A percentile compares a stretch with the other conserved stretches of the same genome.
Evolutionary conservation across 176 grass and related monocot species (phyloP).

Genomic region (Cymbopogon citratus): DNA sequence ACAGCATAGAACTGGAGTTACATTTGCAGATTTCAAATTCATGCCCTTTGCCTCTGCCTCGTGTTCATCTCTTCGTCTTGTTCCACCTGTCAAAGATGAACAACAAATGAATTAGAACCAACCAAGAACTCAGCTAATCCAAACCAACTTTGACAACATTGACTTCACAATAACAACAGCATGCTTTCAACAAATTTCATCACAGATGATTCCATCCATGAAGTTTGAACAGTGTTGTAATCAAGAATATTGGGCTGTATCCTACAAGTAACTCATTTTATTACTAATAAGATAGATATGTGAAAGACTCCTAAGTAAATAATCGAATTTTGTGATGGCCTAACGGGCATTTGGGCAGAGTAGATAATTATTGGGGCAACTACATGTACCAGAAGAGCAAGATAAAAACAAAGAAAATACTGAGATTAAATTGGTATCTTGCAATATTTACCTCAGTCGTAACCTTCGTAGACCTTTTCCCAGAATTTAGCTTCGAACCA

Average conservation of each 20-base stretch:
- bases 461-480: no score
- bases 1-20: neutral
- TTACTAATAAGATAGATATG: neutral
- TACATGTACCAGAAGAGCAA: neutral
- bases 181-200: neutral
- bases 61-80: slow-evolving; percentile 25
- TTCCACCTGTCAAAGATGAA: slow-evolving; percentile 25
- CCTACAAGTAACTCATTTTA: neutral
- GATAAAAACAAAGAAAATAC: no score
- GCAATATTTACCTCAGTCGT: no score
- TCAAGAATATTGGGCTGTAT: neutral
- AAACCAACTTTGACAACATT: neutral
- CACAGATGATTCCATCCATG: neutral
- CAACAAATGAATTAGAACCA: neutral
- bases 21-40: slow-evolving; percentile 10
- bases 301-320: neutral
- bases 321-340: neutral
- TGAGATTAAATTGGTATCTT: no score
- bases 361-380: neutral
- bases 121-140: neutral
- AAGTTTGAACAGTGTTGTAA: neutral
- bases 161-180: neutral
- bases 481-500: no score
- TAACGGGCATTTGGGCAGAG: neutral
- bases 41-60: slow-evolving; percentile 23